Percentiles rank a stretch among this genome's conserved stretches.
Conservation (phyloP, 2,329 filamentous ascomycete species). For the Alternaria metachromatica region DNA sequence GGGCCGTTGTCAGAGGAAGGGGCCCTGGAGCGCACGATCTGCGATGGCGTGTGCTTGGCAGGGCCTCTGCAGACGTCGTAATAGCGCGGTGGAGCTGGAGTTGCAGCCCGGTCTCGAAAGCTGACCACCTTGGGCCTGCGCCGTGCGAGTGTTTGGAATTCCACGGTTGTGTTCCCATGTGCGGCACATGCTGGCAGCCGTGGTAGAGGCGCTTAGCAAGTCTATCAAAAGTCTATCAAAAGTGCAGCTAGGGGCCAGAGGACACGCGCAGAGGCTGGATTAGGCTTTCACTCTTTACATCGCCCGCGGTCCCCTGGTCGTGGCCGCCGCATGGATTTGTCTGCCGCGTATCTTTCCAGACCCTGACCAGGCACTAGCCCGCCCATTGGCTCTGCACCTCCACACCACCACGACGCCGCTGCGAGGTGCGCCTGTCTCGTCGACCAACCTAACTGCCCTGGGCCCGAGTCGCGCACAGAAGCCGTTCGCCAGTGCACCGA, state of each 20-base stretch:
- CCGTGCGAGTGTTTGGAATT: conserved; percentile 1
- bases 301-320: not conserved
- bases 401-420: conserved; percentile 8
- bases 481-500: conserved; percentile 13
- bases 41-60: conserved; percentile 24
- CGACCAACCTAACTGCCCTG: not conserved
- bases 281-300: not conserved
- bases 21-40: conserved; percentile 10
- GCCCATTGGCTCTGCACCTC: conserved; percentile 15
- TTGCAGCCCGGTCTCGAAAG: conserved; percentile 19
- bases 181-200: not conserved
- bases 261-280: not conserved
- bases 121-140: conserved; percentile 13
- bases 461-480: conserved; percentile 13
- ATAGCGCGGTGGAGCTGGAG: conserved; percentile 21
- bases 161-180: not conserved
- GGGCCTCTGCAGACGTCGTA: conserved; percentile 12
- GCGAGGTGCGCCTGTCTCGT: conserved; percentile 6
- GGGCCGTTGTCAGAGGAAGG: not conserved
- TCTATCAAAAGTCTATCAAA: not conserved
- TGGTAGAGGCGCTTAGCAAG: not conserved
- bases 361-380: conserved; percentile 9
- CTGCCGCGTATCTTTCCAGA: conserved; percentile 11
- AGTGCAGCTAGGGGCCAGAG: not conserved
- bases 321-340: not conserved